Percentiles rank a stretch among this genome's conserved stretches.
phyloP scores from a whole-genome alignment of 1,284 basidiomycete genomes.

The Rugosomyces carneus region DNA sequence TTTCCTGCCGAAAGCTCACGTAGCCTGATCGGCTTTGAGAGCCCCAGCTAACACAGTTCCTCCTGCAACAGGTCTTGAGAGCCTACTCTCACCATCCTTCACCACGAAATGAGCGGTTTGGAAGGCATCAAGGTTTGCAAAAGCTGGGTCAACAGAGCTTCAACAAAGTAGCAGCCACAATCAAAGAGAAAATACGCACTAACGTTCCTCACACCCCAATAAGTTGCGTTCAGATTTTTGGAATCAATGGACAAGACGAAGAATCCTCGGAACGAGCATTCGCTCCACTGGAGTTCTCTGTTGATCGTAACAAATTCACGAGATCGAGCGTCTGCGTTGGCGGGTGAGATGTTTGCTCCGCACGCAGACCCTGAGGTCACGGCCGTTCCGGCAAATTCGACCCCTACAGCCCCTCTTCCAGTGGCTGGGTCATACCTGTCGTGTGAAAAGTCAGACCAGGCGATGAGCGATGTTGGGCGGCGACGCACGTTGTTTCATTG shows the following conservation, averaged over 20 bases:
- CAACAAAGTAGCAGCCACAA: background rate
- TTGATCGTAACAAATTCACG: slow-evolving; percentile 38
- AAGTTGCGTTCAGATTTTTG: slow-evolving; percentile 44
- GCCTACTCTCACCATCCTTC: slow-evolving; percentile 40
- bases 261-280: slow-evolving; percentile 59
- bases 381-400: slow-evolving; percentile 65
- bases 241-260: slow-evolving; percentile 48
- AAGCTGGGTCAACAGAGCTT: slow-evolving; percentile 20
- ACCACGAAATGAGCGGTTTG: slow-evolving; percentile 42
- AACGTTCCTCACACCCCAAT: slow-evolving; percentile 54
- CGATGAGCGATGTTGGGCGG: background rate
- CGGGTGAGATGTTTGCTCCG: slow-evolving; percentile 37
- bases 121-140: slow-evolving; percentile 47
- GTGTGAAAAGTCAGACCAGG: background rate
- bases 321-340: slow-evolving; percentile 37
- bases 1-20: background rate
- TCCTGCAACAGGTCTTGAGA: slow-evolving; percentile 51
- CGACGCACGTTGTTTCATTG: slow-evolving; percentile 43
- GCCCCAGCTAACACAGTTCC: slow-evolving; percentile 39
- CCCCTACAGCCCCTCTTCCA: slow-evolving; percentile 51
- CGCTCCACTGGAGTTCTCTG: slow-evolving; percentile 57
- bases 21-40: slow-evolving; percentile 17
- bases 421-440: slow-evolving; percentile 46
- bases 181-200: slow-evolving; percentile 26
- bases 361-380: slow-evolving; percentile 52